Base-by-base conservation (phyloP, 179 eudicot genomes). In the Nepenthes alata region DNA sequence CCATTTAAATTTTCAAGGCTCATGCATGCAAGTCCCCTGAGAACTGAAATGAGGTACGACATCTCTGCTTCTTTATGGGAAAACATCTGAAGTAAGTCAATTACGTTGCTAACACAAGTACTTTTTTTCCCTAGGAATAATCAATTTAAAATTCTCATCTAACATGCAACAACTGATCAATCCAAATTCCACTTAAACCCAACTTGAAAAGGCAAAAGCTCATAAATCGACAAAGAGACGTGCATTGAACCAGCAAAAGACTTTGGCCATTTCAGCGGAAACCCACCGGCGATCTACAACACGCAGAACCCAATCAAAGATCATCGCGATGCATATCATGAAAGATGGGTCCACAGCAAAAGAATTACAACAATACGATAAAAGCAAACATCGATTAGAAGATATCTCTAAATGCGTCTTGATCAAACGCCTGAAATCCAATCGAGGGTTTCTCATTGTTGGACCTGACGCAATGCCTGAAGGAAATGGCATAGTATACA, bases 321-420 rank as follows among this genome's bases (percentile, higher is more conserved):
- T 67, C 68, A 57, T 62, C 67, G 64, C 61, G 56, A 60, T 25
- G 6, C 25, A 52, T 1, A 52, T 15, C 55, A 52, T 52, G 25
- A 3, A 51, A 68, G 61, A 69, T 70, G 79, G 74, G 83, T 67
- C 81, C 78, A 70, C 39, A 51, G 38, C 70, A 49, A 47, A 67
- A 51, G 47, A 39, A 7, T 2, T 35, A 57, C 36, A 4, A 37
- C 6, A 47, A 39, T 48, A 13, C 53, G 35, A 66, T 49, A 13
- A 10, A 34, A 12, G 45, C 36, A 65, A 6, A 55, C 14, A 50
- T 58, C 49, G 57, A 41, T 41, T 52, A 13, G 16, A 38, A 12
- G 8, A 57, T 10, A 59, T 51, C 45, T 4, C 6, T 41, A 41
- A 41, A 41, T 41, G 45, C 6, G 45, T 41, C 8, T 41, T 41